phyloP scores from a whole-genome alignment of 768 basidiomycete genomes.

The Calocybe gangraenosa region DNA sequence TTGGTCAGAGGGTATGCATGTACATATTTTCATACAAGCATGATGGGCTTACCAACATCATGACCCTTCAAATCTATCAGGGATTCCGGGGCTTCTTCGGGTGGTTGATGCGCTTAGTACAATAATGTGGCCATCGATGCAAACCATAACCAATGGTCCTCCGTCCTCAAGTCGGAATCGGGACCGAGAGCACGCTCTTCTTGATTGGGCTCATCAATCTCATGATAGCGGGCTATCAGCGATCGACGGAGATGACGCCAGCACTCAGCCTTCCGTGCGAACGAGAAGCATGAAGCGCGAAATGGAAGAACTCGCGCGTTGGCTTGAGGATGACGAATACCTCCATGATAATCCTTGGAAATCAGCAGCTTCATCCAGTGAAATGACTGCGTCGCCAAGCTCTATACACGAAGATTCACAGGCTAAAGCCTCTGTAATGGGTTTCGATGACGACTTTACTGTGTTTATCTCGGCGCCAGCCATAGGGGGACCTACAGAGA shows the following conservation, averaged over 20 bases:
- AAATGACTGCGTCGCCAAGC: constrained; percentile 22
- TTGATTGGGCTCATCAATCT: constrained; percentile 40
- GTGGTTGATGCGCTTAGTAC: constrained; percentile 79
- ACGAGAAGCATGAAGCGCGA: constrained; percentile 40
- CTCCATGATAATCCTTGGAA: constrained; percentile 38
- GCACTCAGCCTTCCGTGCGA: constrained; percentile 20
- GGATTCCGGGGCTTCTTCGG: constrained; percentile 53
- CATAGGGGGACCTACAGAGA: constrained; percentile 11
- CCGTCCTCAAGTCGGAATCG: constrained; percentile 12
- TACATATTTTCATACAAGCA: no score
- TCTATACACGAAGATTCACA: constrained; percentile 6
- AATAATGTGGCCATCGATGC: constrained; percentile 86
- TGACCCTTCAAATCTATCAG: constrained; percentile 23
- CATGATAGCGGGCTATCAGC: constrained; percentile 29
- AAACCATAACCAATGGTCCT: constrained; percentile 27
- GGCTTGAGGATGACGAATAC: constrained; percentile 52
- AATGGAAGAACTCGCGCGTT: constrained; percentile 55
- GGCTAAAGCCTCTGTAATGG: constrained; percentile 16
- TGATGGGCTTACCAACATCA: no score
- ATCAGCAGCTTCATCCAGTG: constrained; percentile 26
- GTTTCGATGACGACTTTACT: constrained; percentile 80
- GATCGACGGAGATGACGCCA: constrained; percentile 16
- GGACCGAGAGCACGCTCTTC: constrained; percentile 27
- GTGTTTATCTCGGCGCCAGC: constrained; percentile 66
- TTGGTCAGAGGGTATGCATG: constrained; percentile 24